Evolutionary conservation across 2,329 filamentous ascomycete genomes (phyloP), one percentile per base, ranked within the genome.

Genomic region (Aspergillus sp.): DNA sequence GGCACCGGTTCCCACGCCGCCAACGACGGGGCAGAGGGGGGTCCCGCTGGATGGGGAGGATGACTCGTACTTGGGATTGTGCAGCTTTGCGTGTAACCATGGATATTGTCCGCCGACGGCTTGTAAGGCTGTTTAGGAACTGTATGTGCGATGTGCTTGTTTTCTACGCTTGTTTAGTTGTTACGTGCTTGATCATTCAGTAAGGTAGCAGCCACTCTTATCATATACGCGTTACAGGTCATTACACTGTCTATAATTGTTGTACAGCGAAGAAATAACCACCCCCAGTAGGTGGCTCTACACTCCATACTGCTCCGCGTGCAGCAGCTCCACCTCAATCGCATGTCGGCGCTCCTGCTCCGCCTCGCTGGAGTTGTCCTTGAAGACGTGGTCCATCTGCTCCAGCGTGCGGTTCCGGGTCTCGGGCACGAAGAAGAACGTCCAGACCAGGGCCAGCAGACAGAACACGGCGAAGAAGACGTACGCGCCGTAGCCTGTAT

Each of bases 381-480:
- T 70, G 56, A 75, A 75, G 11, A 75, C 66, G 20, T 68, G 63
- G 36, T 83, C 80, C 74, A 83, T 81, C 57, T 83, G 76, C 59
- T 83, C 81, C 2, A 84, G 72, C 1, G 75, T 81, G 21, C 74
- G 71, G 1, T 81, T 81, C 45, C 77, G 81, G 1, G 82, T 85
- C 62, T 86, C 83, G 0, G 81, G 82, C 0, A 83, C 77, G 54
- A 80, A 81, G 50, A 78, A 66, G 67, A 67, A 81, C 0, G 78
- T 78, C 76, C 80, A 85, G 5, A 78, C 52, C 6, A 77, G 67
- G 0, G 78, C 76, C 4, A 83, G 64, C 1, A 79, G 60, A 54
- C 78, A 80, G 55, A 83, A 83, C 2, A 75, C 71, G 0, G 78
- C 81, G 56, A 86, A 87, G 72, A 87, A 86, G 43, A 83, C 71